A percentile compares a stretch with the other conserved stretches of the same genome.
Evolutionary conservation across 1,284 basidiomycete genomes (phyloP).

Genomic region (Rhodotorula sp.): DNA sequence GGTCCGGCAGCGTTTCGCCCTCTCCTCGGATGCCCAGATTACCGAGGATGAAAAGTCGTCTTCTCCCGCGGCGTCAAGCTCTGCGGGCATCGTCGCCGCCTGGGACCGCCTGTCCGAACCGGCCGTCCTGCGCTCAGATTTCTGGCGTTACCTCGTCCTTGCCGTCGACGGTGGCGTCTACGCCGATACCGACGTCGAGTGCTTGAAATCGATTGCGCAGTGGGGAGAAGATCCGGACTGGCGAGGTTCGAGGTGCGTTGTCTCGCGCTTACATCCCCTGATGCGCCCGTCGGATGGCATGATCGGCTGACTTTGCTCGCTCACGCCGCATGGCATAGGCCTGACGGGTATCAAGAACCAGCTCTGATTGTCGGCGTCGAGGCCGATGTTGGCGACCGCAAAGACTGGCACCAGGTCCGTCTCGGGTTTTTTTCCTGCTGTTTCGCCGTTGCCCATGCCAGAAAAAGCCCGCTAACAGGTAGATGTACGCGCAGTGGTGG

Average conservation of each 20-base stretch:
- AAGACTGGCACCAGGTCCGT: slow-evolving; percentile 38
- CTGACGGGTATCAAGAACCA: slow-evolving; percentile 10
- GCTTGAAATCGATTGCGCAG: slow-evolving; percentile 31
- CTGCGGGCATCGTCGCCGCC: slow-evolving; percentile 9
- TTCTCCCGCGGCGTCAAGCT: too few species aligned
- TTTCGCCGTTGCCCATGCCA: background rate
- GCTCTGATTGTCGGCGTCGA: slow-evolving; percentile 42
- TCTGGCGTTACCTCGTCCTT: slow-evolving; percentile 43
- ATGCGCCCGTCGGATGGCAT: too few species aligned
- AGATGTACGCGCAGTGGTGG: slow-evolving; percentile 16
- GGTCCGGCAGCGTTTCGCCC: slow-evolving; percentile 16
- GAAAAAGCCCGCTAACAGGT: background rate
- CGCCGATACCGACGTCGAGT: slow-evolving; percentile 40
- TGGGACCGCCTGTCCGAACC: slow-evolving; percentile 23
- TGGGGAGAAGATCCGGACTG: slow-evolving; percentile 32
- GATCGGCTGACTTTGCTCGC: background rate
- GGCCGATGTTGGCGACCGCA: slow-evolving; percentile 37
- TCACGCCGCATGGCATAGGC: background rate
- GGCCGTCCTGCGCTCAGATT: slow-evolving; percentile 36
- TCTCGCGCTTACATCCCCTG: too few species aligned
- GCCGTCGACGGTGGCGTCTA: slow-evolving; percentile 42
- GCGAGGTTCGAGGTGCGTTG: slow-evolving; percentile 11
- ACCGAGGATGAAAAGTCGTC: too few species aligned
- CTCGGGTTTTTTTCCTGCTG: background rate
- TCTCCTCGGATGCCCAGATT: background rate